phyloP scores from a whole-genome alignment of 495 filamentous ascomycete genomes.

The Xylaria venustula region DNA sequence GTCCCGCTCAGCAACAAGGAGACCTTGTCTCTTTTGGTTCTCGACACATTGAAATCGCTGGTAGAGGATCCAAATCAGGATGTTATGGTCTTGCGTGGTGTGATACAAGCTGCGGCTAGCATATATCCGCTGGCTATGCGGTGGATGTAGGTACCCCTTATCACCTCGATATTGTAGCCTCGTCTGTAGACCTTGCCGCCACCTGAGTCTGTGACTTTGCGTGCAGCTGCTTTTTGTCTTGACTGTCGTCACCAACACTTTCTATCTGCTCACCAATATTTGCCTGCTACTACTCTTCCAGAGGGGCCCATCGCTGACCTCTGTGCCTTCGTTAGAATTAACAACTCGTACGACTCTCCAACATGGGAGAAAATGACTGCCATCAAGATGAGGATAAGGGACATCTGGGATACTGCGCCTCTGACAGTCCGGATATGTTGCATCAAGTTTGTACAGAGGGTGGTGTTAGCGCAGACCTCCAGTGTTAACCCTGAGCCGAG shows the following conservation, averaged over 20 bases:
- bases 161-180: constrained; percentile 23
- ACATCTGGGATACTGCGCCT: constrained; percentile 80
- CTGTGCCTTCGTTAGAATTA: constrained; percentile 58
- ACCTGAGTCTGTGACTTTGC: constrained; percentile 13
- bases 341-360: constrained; percentile 72
- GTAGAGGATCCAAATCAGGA: constrained; percentile 74
- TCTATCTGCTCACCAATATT: not conserved
- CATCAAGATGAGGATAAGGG: constrained; percentile 86
- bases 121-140: constrained; percentile 89
- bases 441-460: constrained; percentile 93
- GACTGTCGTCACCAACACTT: not conserved
- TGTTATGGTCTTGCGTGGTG: constrained; percentile 70
- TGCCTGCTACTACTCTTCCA: constrained; percentile 11
- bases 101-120: constrained; percentile 81
- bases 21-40: constrained; percentile 64
- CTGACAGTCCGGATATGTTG: constrained; percentile 83
- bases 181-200: constrained; percentile 22
- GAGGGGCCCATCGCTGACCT: constrained; percentile 30
- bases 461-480: constrained; percentile 87
- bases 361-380: constrained; percentile 84
- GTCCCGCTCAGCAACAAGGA: constrained; percentile 72
- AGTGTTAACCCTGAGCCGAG: constrained; percentile 80
- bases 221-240: constrained; percentile 12
- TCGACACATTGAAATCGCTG: constrained; percentile 72
- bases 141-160: constrained; percentile 74